Percentiles rank a stretch among this genome's conserved stretches.
These are phyloP conservation scores for Eutrema salsugineum DNA, from an alignment of 441 rosid genomes.

Conservation along the genomic window DNA sequence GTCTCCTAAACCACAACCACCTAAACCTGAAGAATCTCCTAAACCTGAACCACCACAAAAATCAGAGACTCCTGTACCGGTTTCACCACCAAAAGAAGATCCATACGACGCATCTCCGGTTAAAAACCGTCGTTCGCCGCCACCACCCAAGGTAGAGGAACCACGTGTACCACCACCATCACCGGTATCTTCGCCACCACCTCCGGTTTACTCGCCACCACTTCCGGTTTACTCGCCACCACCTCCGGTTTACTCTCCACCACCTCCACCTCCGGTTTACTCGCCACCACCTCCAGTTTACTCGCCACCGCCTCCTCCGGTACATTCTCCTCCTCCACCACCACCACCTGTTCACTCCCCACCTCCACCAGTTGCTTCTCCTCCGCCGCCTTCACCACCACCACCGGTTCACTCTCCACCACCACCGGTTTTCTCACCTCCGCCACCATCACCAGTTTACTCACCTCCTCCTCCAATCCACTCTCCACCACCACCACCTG, in stretches of 20 bases:
- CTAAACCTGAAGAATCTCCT: conserved; percentile 11
- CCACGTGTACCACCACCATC: conserved; percentile 2
- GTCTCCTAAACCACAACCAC: neutral
- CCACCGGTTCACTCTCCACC: conserved; percentile 9
- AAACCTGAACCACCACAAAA: conserved; percentile 8
- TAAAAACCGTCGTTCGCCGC: conserved; percentile 25
- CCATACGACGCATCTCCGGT: conserved; percentile 25
- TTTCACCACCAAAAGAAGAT: conserved; percentile 23
- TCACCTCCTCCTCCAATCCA: conserved; percentile 14
- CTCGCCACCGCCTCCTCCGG: conserved; percentile 20
- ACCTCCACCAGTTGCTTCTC: conserved; percentile 14
- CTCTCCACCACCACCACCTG: conserved; percentile 11
- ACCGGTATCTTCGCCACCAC: conserved; percentile 22
- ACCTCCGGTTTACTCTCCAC: conserved; percentile 12
- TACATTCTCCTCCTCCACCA: conserved; percentile 2
- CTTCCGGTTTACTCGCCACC: conserved; percentile 7
- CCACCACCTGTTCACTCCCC: conserved; percentile 14
- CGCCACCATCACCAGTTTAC: conserved; percentile 4
- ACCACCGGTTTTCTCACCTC: conserved; percentile 16
- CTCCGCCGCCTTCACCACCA: conserved; percentile 24
- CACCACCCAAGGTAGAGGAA: conserved; percentile 20
- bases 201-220: conserved; percentile 17
- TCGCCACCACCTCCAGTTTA: conserved; percentile 16
- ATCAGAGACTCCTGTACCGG: neutral
- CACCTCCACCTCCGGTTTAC: conserved; percentile 25